Conservation (phyloP, 306 rosid species). For the Vigna hirtella region DNA sequence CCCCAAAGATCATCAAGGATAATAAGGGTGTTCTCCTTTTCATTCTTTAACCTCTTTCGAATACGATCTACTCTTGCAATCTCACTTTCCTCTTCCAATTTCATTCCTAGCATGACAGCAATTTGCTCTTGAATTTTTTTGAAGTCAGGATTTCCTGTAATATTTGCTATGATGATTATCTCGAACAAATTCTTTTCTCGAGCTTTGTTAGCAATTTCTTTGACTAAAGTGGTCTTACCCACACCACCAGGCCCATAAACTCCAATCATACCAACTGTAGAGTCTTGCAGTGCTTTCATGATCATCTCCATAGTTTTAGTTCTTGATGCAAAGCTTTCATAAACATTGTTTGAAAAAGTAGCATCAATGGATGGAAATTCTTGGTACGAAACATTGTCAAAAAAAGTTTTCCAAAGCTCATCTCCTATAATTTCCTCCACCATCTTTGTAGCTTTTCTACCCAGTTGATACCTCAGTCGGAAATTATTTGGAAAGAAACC, state of each 20-base stretch:
- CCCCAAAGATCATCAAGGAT: constrained; percentile 36
- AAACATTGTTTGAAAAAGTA: neutral
- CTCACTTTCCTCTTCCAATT: constrained; percentile 24
- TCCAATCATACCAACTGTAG: constrained; percentile 28
- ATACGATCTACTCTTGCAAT: constrained; percentile 25
- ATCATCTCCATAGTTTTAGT: neutral
- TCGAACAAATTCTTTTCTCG: constrained; percentile 13
- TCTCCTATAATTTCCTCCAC: neutral
- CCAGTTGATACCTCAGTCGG: neutral
- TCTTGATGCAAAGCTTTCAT: constrained; percentile 25
- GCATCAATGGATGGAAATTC: neutral
- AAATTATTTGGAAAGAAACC: constrained; percentile 19
- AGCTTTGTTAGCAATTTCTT: constrained; percentile 27
- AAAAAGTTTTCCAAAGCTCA: neutral
- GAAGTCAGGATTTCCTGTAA: constrained; percentile 8
- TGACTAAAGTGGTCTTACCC: constrained; percentile 35
- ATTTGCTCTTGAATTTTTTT: constrained; percentile 27
- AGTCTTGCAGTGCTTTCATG: constrained; percentile 33
- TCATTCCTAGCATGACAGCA: constrained; percentile 22
- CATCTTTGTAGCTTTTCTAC: constrained; percentile 5
- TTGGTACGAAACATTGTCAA: neutral
- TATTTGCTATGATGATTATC: neutral
- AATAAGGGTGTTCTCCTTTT: constrained; percentile 19
- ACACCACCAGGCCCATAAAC: constrained; percentile 36
- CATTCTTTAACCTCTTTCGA: constrained; percentile 14